These are phyloP conservation scores for Halteria grandinella DNA, from an alignment of 73 alveolate species.

Conservation along the genomic window DNA sequence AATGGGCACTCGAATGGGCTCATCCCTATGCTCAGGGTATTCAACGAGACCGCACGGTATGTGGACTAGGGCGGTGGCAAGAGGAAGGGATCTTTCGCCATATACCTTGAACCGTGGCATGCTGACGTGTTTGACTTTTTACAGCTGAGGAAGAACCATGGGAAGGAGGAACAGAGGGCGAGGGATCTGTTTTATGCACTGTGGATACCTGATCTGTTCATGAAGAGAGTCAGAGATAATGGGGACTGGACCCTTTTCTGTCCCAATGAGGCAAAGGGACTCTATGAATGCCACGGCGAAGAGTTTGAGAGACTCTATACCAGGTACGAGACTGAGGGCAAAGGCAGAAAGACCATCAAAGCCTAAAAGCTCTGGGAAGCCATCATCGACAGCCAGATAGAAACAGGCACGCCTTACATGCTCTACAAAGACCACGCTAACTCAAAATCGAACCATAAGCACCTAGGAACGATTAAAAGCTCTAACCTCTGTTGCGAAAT, in stretches of 20 bases:
- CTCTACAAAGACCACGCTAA: conserved; percentile 92
- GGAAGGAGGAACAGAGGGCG: conserved; percentile 94
- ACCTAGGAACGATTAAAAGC: conserved; percentile 94
- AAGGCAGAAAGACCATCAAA: conserved; percentile 84
- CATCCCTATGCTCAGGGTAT: conserved; percentile 96
- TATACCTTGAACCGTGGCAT: conserved; percentile 98
- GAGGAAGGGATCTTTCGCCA: conserved; percentile 97
- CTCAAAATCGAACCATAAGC: conserved; percentile 89
- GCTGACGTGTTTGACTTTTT: conserved; percentile 94
- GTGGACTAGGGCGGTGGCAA: conserved; percentile 99
- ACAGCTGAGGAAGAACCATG: conserved; percentile 91
- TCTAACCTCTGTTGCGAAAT: conserved; percentile 96
- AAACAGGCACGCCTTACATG: conserved; percentile 97
- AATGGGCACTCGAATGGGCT: conserved; percentile 95
- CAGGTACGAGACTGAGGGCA: conserved; percentile 84
- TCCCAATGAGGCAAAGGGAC: conserved; percentile 95
- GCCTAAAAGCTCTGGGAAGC: conserved; percentile 93
- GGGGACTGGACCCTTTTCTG: conserved; percentile 97
- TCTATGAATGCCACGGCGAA: conserved; percentile 85
- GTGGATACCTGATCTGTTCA: conserved; percentile 96
- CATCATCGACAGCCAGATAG: conserved; percentile 90
- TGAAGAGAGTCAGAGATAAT: conserved; percentile 91
- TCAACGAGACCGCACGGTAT: conserved; percentile 93
- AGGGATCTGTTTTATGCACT: conserved; percentile 95
- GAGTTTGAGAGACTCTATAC: conserved; percentile 87